Base-by-base conservation (phyloP, 805 yeast species). In the Suhomyces vadensis region DNA sequence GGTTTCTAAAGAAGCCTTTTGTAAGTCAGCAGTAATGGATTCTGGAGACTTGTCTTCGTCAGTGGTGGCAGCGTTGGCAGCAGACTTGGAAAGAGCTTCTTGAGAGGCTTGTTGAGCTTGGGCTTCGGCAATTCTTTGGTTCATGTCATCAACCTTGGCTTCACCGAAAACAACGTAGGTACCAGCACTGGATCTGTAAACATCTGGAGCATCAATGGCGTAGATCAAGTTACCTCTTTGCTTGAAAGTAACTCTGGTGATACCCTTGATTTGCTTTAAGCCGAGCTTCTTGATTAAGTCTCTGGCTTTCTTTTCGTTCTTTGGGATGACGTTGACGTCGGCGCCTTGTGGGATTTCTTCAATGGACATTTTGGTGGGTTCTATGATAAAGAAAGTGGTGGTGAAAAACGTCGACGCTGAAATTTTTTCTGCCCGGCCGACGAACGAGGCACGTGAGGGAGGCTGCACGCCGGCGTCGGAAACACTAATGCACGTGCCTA, bases 151-250 rank as follows among this genome's bases (percentile, higher is more conserved):
- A 58, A 87, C 86, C 81, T 89, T 87, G 67, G 97, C 95, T 76
- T 91, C 97, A 75, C 99, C 99, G 63, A 92, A 91, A 57, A 92
- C 97, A 61, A 92, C 84, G 79, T 87, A 94, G 59, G 95, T 85
- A 67, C 97, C 97, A 65, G 95, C 86, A 54, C 83, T 79, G 52
- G 97, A 84, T 75, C 80, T 88, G 95, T 78, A 92, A 50, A 94
- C 98, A 60, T 90, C 97, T 71, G 99, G 99, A 57, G 73, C 69
- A 69, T 88, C 94, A 74, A 92, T 87, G 65, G 94, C 96, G 71
- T 85, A 81, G 67, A 90, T 85, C 68, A 85, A 81, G 82, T 88
- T 87, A 70, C 91, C 90, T 76, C 87, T 84, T 79, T 84, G 88
- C 77, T 85, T 88, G 82, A 92, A 86, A 58, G 97, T 90, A 65